phyloP scores from a whole-genome alignment of 208 protist genomes.

The Acanthamoeba sp. region DNA sequence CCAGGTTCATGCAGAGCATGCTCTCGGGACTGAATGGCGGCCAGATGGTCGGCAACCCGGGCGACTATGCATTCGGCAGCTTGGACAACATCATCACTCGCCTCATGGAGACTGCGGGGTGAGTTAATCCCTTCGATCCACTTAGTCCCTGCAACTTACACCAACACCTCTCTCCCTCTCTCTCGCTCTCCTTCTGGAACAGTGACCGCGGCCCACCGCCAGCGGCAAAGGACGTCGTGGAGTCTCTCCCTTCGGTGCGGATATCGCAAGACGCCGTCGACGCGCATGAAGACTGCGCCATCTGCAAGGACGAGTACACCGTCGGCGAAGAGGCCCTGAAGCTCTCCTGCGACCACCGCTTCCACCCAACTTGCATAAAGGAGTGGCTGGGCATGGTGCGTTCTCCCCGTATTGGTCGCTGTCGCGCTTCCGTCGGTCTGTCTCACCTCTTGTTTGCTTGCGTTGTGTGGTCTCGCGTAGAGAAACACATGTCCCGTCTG shows the following conservation, averaged over 20 bases:
- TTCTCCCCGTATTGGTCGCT: neutral
- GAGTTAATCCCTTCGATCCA: neutral
- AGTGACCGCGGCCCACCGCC: constrained; percentile 63
- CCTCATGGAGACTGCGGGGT: constrained; percentile 51
- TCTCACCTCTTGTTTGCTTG: neutral
- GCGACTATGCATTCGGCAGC: constrained; percentile 59
- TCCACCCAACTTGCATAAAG: constrained; percentile 64
- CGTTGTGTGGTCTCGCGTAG: neutral
- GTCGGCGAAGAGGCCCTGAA: constrained; percentile 17
- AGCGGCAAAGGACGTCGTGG: constrained; percentile 29
- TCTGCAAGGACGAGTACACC: constrained; percentile 61
- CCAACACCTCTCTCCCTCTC: neutral
- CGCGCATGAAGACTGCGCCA: constrained; percentile 45
- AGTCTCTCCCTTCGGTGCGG: constrained; percentile 35
- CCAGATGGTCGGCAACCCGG: constrained; percentile 9
- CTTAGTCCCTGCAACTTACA: neutral
- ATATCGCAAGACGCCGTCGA: constrained; percentile 44
- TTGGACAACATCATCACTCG: constrained; percentile 58
- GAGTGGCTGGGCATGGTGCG: constrained; percentile 53
- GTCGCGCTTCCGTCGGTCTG: neutral
- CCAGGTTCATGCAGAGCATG: constrained; percentile 25
- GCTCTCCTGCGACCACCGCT: constrained; percentile 36
- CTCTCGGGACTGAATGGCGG: neutral
- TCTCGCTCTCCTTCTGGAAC: neutral
- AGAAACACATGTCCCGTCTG: constrained; percentile 64